Evolutionary conservation across 805 yeast genomes (phyloP).

Genomic region (Naumovozyma baii): DNA sequence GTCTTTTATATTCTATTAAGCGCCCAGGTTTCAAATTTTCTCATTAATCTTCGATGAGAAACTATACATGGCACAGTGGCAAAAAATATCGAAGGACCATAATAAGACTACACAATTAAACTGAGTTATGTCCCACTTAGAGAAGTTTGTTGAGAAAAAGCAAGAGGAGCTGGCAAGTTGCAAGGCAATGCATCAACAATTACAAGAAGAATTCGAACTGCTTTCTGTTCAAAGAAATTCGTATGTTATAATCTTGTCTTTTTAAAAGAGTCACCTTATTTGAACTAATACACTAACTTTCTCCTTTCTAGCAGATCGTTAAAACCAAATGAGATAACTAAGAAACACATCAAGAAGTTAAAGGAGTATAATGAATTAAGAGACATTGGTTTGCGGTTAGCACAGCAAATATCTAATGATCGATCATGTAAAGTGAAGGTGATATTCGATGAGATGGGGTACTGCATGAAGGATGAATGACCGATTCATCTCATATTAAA

Average conservation of each 20-base stretch:
- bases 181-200: conserved; percentile 2
- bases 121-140: neutral
- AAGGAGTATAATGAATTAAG: conserved; percentile 54
- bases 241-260: conserved; percentile 5
- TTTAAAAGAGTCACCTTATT: neutral
- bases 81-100: neutral
- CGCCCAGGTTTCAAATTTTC: neutral
- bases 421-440: conserved; percentile 38
- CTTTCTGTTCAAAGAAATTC: conserved; percentile 6
- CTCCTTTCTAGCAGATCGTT: conserved; percentile 1
- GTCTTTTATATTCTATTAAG: neutral
- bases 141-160: conserved; percentile 1
- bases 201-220: conserved; percentile 4
- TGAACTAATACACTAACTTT: neutral
- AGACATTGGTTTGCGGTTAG: conserved; percentile 49
- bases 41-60: neutral
- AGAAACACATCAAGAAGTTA: conserved; percentile 41
- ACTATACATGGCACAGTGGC: neutral
- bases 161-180: conserved; percentile 3
- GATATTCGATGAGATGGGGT: conserved; percentile 45
- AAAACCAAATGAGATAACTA: conserved; percentile 37
- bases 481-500: no score
- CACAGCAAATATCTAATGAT: conserved; percentile 53
- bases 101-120: neutral
- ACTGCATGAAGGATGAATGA: conserved; percentile 14